phyloP scores from a whole-genome alignment of 2,329 filamentous ascomycete genomes.

The Neonectria ditissima region DNA sequence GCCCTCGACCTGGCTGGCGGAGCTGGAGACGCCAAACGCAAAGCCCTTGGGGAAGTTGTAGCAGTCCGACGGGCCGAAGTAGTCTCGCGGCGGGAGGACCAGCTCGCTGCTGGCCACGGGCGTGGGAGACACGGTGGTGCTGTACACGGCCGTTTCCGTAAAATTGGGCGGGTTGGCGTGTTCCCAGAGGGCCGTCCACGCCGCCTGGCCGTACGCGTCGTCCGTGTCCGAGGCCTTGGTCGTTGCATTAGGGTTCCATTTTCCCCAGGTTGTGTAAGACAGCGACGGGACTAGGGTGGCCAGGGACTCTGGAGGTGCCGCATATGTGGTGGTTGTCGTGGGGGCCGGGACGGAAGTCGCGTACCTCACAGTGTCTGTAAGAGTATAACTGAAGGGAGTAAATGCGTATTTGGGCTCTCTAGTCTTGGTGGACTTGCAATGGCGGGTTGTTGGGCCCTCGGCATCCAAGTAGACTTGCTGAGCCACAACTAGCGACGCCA shows the following conservation, averaged over 20 bases:
- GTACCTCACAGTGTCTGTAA: slow-evolving; percentile 49
- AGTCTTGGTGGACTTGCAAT: slow-evolving; percentile 39
- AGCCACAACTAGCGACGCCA: slow-evolving; percentile 37
- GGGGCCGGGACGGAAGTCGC: slow-evolving; percentile 47
- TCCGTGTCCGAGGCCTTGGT: slow-evolving; percentile 44
- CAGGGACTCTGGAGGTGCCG: slow-evolving; percentile 44
- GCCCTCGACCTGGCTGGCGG: slow-evolving; percentile 60
- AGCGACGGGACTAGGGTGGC: slow-evolving; percentile 42
- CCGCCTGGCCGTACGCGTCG: slow-evolving; percentile 47
- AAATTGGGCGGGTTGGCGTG: slow-evolving; percentile 50
- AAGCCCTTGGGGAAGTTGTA: slow-evolving; percentile 63
- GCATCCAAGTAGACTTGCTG: slow-evolving; percentile 45
- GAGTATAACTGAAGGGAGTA: slow-evolving; percentile 47
- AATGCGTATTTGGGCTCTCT: slow-evolving; percentile 44
- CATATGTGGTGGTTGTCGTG: slow-evolving; percentile 48
- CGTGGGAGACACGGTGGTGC: slow-evolving; percentile 66
- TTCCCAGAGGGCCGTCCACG: slow-evolving; percentile 50
- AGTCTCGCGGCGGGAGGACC: slow-evolving; percentile 64
- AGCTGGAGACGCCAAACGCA: slow-evolving; percentile 60
- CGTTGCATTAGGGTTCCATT: slow-evolving; percentile 49
- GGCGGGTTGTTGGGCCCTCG: slow-evolving; percentile 44
- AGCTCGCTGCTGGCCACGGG: slow-evolving; percentile 66
- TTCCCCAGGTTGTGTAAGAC: slow-evolving; percentile 51
- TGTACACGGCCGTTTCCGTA: slow-evolving; percentile 47
- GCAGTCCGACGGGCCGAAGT: slow-evolving; percentile 61